Evolutionary conservation across 768 basidiomycete species (phyloP).

Genomic region (Phaffia australis): DNA sequence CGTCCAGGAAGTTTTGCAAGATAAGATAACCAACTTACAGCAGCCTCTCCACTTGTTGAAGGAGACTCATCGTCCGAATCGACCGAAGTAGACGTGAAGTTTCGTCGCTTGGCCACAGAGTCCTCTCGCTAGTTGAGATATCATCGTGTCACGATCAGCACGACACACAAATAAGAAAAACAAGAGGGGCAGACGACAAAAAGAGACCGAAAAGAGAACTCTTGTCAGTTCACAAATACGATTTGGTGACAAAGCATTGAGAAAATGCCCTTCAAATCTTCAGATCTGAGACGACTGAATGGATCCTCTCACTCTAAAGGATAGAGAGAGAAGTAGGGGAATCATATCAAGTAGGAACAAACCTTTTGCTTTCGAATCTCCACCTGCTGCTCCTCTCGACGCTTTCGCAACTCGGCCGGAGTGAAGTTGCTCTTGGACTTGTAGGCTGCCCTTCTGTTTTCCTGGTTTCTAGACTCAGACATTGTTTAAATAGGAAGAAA

Average conservation of each 20-base stretch:
- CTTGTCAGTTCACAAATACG: background rate
- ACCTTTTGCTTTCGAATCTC: slow-evolving; percentile 93
- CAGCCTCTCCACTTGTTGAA: slow-evolving; percentile 30
- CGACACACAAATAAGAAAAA: background rate
- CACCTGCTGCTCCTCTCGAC: slow-evolving; percentile 96
- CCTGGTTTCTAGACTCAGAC: slow-evolving; percentile 22
- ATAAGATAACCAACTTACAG: slow-evolving; percentile 12
- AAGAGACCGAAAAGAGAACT: background rate
- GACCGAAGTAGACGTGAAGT: slow-evolving; percentile 64
- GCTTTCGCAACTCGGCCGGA: slow-evolving; percentile 58
- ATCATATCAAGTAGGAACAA: slow-evolving; percentile 14
- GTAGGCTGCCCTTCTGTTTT: slow-evolving; percentile 32
- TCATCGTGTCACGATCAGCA: background rate
- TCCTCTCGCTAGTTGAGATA: slow-evolving; percentile 57
- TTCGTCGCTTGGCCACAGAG: slow-evolving; percentile 93
- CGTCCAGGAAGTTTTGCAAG: background rate
- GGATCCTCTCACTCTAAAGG: background rate
- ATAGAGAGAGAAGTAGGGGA: background rate
- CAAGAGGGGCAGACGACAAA: background rate
- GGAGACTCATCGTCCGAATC: slow-evolving; percentile 90
- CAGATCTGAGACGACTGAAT: background rate
- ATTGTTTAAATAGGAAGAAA: background rate
- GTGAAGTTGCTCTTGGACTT: slow-evolving; percentile 40
- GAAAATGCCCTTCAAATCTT: background rate
- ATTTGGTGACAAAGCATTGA: background rate